phyloP scores from a whole-genome alignment of 2,329 filamentous ascomycete genomes.

The Nectriaceae sp. region DNA sequence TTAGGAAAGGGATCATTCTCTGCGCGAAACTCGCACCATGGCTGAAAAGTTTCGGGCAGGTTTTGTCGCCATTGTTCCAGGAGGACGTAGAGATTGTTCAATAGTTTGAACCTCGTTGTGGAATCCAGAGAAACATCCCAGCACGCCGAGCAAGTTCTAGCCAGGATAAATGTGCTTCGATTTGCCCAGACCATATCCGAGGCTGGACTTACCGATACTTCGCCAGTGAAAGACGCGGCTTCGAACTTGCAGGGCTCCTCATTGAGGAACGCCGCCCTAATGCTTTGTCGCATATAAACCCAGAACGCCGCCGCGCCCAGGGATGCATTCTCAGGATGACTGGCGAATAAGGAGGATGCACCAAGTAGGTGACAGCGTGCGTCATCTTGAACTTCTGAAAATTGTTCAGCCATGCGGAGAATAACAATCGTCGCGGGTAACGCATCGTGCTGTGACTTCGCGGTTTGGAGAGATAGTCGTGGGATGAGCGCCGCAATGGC shows the following conservation, averaged over 20 bases:
- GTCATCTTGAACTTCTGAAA: neutral
- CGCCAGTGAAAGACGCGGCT: neutral
- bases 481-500: neutral
- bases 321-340: neutral
- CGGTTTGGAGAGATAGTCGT: neutral
- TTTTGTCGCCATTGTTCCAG: neutral
- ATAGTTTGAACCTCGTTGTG: neutral
- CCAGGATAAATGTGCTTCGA: neutral
- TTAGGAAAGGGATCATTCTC: neutral
- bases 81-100: neutral
- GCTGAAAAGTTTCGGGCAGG: neutral
- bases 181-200: neutral
- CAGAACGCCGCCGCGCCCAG: neutral
- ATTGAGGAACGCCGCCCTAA: neutral
- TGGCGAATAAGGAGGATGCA: neutral
- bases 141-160: neutral
- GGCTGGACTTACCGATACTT: neutral
- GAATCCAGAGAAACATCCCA: neutral
- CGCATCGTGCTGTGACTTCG: neutral
- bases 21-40: neutral
- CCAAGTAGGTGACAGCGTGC: neutral
- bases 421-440: neutral
- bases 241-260: neutral
- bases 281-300: neutral
- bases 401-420: neutral